Percentiles rank a stretch among this genome's conserved stretches.
Conservation (phyloP, 768 basidiomycete genomes). For the Imleria badia region DNA sequence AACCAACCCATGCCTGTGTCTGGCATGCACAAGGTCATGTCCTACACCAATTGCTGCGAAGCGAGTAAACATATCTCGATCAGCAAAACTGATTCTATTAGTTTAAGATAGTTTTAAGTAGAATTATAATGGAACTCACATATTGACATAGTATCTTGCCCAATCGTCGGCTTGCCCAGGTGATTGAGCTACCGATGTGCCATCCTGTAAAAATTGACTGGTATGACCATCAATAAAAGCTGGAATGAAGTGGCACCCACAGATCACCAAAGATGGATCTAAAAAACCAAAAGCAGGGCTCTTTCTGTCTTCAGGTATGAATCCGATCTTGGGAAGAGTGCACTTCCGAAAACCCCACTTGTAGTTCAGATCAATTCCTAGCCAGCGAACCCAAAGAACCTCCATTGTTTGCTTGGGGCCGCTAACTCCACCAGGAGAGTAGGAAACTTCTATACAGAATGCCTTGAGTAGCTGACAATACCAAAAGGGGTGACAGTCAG, state of each 20-base stretch:
- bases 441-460: not conserved
- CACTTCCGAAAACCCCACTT: not conserved
- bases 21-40: too few relatives aligned
- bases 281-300: not conserved
- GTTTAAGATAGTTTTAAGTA: too few relatives aligned
- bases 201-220: too few relatives aligned
- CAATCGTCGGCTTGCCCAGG: too few relatives aligned
- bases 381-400: slow-evolving; percentile 3
- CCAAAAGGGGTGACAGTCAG: not conserved
- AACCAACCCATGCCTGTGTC: too few relatives aligned
- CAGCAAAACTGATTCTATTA: not conserved
- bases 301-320: not conserved
- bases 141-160: not conserved
- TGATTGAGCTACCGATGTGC: too few relatives aligned
- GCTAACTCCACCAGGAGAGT: not conserved
- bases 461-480: not conserved
- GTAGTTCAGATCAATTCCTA: not conserved
- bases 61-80: too few relatives aligned
- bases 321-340: not conserved
- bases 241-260: too few relatives aligned
- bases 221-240: too few relatives aligned
- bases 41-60: too few relatives aligned
- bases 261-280: too few relatives aligned
- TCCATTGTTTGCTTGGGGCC: not conserved
- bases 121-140: not conserved